Percentiles rank a stretch among this genome's conserved stretches.
phyloP scores from a whole-genome alignment of 768 basidiomycete genomes.

The Zangia roseola region DNA sequence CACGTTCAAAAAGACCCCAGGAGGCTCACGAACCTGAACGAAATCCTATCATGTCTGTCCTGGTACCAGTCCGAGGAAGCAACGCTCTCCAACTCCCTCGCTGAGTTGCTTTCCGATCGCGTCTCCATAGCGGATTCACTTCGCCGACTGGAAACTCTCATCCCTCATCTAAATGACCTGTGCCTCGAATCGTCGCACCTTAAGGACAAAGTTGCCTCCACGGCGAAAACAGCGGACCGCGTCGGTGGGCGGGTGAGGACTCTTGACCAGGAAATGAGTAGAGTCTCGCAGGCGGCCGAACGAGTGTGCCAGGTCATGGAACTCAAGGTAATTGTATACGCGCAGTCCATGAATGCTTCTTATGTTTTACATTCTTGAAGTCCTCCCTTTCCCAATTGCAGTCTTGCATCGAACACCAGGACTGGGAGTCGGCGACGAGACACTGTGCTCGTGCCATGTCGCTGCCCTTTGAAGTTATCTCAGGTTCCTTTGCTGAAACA shows the following conservation, averaged over 20 bases:
- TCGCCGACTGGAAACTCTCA: slow-evolving; percentile 55
- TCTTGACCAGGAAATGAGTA: slow-evolving; percentile 90
- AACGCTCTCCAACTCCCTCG: slow-evolving; percentile 69
- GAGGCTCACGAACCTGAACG: slow-evolving; percentile 57
- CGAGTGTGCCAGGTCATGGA: slow-evolving; percentile 93
- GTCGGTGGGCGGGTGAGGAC: slow-evolving; percentile 89
- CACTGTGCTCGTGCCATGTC: slow-evolving; percentile 91
- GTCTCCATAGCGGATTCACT: slow-evolving; percentile 66
- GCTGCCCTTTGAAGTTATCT: slow-evolving; percentile 71
- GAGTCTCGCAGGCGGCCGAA: slow-evolving; percentile 88
- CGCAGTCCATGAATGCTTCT: slow-evolving; percentile 21
- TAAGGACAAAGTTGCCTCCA: slow-evolving; percentile 59
- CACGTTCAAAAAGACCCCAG: slow-evolving; percentile 23
- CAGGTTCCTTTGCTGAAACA: slow-evolving; percentile 81
- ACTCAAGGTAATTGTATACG: slow-evolving; percentile 63
- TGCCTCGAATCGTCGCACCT: slow-evolving; percentile 55
- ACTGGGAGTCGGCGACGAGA: slow-evolving; percentile 95
- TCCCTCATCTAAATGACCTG: slow-evolving; percentile 63
- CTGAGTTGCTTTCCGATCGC: slow-evolving; percentile 65
- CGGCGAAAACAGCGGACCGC: slow-evolving; percentile 77
- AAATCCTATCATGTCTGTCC: slow-evolving; percentile 75
- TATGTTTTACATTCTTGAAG: slow-evolving; percentile 39
- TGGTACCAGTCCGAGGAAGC: slow-evolving; percentile 75
- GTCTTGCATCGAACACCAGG: slow-evolving; percentile 68
- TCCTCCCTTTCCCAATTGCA: slow-evolving; percentile 60